These are phyloP conservation scores for Pulveroboletus sp. DNA, from an alignment of 768 basidiomycete genomes.

Conservation along the genomic window DNA sequence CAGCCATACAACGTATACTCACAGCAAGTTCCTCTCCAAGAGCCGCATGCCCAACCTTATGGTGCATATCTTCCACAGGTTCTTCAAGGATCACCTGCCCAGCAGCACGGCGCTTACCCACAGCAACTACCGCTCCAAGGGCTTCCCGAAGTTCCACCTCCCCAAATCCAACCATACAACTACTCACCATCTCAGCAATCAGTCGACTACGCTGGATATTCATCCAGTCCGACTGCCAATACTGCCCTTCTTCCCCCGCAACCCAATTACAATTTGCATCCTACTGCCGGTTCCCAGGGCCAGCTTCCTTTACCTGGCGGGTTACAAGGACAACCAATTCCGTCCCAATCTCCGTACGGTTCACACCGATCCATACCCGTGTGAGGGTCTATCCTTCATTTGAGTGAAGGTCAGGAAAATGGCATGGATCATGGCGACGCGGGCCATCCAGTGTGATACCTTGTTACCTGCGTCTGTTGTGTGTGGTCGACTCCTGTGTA, in stretches of 20 bases:
- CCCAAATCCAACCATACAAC: constrained; percentile 5
- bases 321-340: constrained; percentile 8
- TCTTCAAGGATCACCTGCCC: not conserved
- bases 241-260: constrained; percentile 11
- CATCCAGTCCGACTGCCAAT: constrained; percentile 1
- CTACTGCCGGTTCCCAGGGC: constrained; percentile 6
- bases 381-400: not conserved
- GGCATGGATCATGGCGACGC: not conserved
- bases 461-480: not conserved
- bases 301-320: constrained; percentile 7
- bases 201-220: constrained; percentile 2
- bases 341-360: constrained; percentile 1
- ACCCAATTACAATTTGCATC: constrained; percentile 16
- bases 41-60: not conserved
- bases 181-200: constrained; percentile 2
- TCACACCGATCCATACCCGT: not conserved
- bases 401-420: not conserved
- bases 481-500: not conserved
- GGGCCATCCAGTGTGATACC: not conserved
- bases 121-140: not conserved
- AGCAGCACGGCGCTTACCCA: not conserved
- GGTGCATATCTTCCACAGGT: constrained; percentile 3
- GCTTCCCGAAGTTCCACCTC: not conserved
- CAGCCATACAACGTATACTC: constrained; percentile 11
- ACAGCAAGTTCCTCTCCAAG: constrained; percentile 5